A percentile compares a stretch with the other conserved stretches of the same genome.
These are phyloP conservation scores for Botrytis fabae DNA, from an alignment of 2,329 filamentous ascomycete species.

Conservation along the genomic window DNA sequence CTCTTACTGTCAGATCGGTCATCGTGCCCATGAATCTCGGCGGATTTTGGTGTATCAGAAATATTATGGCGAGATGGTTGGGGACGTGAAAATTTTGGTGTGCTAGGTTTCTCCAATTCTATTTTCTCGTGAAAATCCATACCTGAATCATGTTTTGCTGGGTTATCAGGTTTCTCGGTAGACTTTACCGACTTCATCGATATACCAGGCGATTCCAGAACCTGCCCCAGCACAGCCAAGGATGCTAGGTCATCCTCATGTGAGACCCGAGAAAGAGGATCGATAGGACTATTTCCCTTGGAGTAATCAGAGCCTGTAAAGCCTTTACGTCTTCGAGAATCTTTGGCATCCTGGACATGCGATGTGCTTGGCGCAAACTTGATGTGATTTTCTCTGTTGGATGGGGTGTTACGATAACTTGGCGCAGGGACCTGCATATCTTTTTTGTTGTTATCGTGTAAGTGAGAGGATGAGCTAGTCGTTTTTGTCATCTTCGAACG, in stretches of 20 bases:
- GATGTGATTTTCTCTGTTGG: slow-evolving; percentile 15
- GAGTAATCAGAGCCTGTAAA: neutral
- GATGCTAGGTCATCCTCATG: slow-evolving; percentile 33
- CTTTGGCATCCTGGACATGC: neutral
- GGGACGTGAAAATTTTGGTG: neutral
- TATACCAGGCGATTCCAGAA: slow-evolving; percentile 22
- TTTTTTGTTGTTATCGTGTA: neutral
- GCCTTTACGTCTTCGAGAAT: neutral
- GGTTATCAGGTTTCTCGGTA: neutral
- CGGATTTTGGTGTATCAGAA: neutral
- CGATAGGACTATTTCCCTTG: slow-evolving; percentile 16
- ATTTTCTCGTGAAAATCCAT: slow-evolving; percentile 5
- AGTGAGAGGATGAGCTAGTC: neutral
- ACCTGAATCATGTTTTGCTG: slow-evolving; percentile 21
- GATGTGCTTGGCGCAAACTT: slow-evolving; percentile 12
- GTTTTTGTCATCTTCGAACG: neutral
- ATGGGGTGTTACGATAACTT: neutral
- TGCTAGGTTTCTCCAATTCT: slow-evolving; percentile 3
- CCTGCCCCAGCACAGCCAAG: slow-evolving; percentile 27
- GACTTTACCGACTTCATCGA: neutral
- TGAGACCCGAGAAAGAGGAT: slow-evolving; percentile 27
- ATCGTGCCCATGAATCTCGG: neutral
- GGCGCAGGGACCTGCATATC: neutral
- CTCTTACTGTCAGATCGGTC: neutral
- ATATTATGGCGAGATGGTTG: neutral